Evolutionary conservation across 192 early-diverging fungal genomes (phyloP).

Genomic region (Powellomyces hirtus): DNA sequence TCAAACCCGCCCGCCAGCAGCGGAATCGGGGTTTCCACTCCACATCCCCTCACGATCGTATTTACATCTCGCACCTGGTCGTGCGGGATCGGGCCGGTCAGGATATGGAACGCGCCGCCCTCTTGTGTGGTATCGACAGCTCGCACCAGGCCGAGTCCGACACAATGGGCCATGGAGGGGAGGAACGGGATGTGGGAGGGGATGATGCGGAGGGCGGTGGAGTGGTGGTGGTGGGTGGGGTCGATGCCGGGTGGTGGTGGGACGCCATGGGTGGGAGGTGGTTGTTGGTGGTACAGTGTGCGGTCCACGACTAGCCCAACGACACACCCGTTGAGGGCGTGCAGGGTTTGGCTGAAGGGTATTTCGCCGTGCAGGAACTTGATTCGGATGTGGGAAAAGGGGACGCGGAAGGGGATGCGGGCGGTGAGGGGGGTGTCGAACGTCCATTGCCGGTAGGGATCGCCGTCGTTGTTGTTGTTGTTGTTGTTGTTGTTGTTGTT

Average conservation of each 20-base stretch:
- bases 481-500: conserved; percentile 29
- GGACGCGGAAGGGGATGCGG: conserved; percentile 31
- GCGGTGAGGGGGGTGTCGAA: conserved; percentile 25
- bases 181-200: conserved; percentile 32
- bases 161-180: conserved; percentile 31
- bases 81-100: conserved; percentile 32
- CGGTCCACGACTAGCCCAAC: conserved; percentile 70
- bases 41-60: conserved; percentile 34
- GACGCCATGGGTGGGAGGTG: not conserved
- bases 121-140: conserved; percentile 35
- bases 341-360: conserved; percentile 71
- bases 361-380: conserved; percentile 61
- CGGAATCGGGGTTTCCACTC: conserved; percentile 26
- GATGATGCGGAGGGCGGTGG: conserved; percentile 22
- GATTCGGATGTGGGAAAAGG: conserved; percentile 23
- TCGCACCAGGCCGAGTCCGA: conserved; percentile 47
- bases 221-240: not conserved
- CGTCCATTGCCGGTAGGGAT: conserved; percentile 20
- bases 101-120: conserved; percentile 32
- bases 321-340: conserved; percentile 80
- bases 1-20: conserved; percentile 35
- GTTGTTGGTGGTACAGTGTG: conserved; percentile 4
- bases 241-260: not conserved
- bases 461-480: not conserved
- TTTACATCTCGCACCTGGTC: conserved; percentile 36